phyloP scores from a whole-genome alignment of 805 yeast genomes.

The Zygoascus tannicola region DNA sequence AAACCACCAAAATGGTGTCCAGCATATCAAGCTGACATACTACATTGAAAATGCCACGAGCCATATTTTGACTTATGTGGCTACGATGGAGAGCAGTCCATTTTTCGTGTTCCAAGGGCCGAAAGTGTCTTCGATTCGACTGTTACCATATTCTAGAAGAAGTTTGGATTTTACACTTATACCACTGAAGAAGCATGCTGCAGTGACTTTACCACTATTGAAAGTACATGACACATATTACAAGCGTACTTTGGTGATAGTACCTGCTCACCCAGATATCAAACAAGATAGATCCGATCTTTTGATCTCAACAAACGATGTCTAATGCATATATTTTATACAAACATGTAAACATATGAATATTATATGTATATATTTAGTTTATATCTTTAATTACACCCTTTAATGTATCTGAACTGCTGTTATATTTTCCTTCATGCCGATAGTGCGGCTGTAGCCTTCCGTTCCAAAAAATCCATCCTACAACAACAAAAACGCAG shows the following conservation, averaged over 20 bases:
- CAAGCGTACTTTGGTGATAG: conserved; percentile 50
- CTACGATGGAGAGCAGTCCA: conserved; percentile 35
- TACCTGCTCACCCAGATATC: conserved; percentile 29
- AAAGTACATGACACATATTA: conserved; percentile 60
- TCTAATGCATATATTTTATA: no score
- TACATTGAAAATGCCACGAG: conserved; percentile 69
- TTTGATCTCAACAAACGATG: background rate
- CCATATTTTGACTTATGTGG: conserved; percentile 53
- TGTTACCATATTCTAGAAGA: conserved; percentile 53
- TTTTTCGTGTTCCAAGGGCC: conserved; percentile 33
- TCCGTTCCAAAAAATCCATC: no score
- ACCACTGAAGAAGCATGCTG: conserved; percentile 17
- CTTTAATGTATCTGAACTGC: no score
- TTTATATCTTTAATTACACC: no score
- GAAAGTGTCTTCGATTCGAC: conserved; percentile 31
- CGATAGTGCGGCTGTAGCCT: no score
- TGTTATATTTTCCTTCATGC: no score
- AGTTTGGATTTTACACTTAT: conserved; percentile 21
- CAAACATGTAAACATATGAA: no score
- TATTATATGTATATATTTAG: no score
- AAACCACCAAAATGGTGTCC: background rate
- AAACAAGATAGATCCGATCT: conserved; percentile 10
- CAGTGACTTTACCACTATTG: conserved; percentile 42
- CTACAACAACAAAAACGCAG: no score
- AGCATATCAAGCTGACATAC: conserved; percentile 25